phyloP scores from a whole-genome alignment of 441 rosid genomes.

The Euphorbia schlechtendalii region DNA sequence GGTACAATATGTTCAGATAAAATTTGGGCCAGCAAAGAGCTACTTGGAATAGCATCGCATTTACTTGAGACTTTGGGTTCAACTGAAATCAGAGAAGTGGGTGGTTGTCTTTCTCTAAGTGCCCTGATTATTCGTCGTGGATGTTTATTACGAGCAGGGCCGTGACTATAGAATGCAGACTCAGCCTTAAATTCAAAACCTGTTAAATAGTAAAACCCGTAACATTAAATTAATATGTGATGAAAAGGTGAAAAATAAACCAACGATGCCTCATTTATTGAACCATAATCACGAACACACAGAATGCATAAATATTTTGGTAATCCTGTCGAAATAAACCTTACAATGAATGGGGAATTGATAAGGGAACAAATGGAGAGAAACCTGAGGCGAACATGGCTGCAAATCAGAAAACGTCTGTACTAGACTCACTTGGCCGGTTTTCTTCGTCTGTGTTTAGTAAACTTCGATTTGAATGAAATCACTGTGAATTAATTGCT shows the following conservation, averaged over 20 bases:
- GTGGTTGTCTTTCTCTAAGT: too few relatives aligned
- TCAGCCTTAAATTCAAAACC: too few relatives aligned
- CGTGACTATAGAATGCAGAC: too few relatives aligned
- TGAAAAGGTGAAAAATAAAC: too few relatives aligned
- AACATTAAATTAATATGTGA: too few relatives aligned
- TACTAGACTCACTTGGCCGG: not conserved
- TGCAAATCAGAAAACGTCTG: not conserved
- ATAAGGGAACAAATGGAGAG: not conserved
- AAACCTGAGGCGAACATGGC: not conserved
- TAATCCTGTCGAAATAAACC: not conserved
- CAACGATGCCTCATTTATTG: not conserved
- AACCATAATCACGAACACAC: not conserved
- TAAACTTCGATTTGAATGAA: too few relatives aligned
- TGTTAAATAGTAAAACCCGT: too few relatives aligned
- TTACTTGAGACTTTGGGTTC: not conserved
- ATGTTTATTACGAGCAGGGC: too few relatives aligned
- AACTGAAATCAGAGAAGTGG: not conserved
- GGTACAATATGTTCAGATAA: not conserved
- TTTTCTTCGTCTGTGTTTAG: not conserved
- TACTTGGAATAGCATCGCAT: not conserved
- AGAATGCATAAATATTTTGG: not conserved
- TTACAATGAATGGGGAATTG: too few relatives aligned
- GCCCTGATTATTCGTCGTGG: too few relatives aligned
- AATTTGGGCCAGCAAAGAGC: not conserved
- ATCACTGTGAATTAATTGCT: too few relatives aligned